These are phyloP conservation scores for Aspergillus sparsus DNA, from an alignment of 495 filamentous ascomycete species.

Conservation along the genomic window DNA sequence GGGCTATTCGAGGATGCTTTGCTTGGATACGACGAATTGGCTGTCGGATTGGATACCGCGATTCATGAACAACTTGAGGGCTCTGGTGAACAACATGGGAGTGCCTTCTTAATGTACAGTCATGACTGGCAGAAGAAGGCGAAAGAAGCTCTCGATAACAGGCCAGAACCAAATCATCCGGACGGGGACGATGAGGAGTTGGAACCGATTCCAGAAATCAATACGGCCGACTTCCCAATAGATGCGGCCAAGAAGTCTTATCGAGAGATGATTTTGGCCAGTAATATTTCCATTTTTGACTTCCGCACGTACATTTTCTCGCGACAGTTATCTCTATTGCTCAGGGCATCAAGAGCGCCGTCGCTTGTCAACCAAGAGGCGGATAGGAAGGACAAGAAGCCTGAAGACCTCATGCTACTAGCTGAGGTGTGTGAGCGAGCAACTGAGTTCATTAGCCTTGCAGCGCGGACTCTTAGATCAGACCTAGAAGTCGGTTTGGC, in stretches of 20 bases:
- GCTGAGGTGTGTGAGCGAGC: constrained; percentile 79
- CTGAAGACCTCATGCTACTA: constrained; percentile 73
- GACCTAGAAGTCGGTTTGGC: constrained; percentile 58
- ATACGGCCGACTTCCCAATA: constrained; percentile 55
- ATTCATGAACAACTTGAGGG: constrained; percentile 68
- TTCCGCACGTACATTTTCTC: constrained; percentile 94
- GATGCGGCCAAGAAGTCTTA: constrained; percentile 77
- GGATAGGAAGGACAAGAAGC: constrained; percentile 44
- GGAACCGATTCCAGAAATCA: constrained; percentile 34
- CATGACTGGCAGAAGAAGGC: constrained; percentile 66
- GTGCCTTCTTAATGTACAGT: constrained; percentile 65
- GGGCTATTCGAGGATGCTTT: constrained; percentile 94
- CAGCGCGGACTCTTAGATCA: constrained; percentile 72
- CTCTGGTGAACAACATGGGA: constrained; percentile 60
- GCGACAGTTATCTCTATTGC: constrained; percentile 78
- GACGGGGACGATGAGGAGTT: constrained; percentile 22
- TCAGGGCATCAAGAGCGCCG: constrained; percentile 74
- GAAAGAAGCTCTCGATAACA: constrained; percentile 45
- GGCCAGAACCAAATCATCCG: constrained; percentile 1
- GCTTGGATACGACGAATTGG: constrained; percentile 88
- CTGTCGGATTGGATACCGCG: constrained; percentile 77
- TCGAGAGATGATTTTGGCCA: constrained; percentile 89
- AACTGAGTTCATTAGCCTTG: constrained; percentile 76
- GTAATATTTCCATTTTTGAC: constrained; percentile 95
- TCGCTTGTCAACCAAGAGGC: constrained; percentile 31